Evolutionary conservation across 2,329 filamentous ascomycete species (phyloP).

Genomic region (Phaeosphaeria sp.): DNA sequence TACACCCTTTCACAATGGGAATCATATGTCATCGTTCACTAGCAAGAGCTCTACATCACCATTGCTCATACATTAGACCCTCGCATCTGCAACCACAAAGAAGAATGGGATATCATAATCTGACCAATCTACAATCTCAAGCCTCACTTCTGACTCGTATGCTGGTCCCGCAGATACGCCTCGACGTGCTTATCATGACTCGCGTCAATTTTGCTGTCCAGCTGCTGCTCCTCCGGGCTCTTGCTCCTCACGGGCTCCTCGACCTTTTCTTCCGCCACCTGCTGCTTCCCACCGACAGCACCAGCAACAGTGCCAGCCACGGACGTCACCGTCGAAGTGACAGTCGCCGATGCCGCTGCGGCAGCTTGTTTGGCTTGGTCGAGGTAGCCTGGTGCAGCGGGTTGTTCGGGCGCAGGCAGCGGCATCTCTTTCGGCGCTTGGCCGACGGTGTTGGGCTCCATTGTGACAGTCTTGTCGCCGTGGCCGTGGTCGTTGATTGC

Average conservation of each 20-base stretch:
- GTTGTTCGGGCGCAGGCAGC: constrained; percentile 41
- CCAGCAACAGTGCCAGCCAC: constrained; percentile 42
- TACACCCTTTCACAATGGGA: too few species aligned
- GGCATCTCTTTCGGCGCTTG: constrained; percentile 58
- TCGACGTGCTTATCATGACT: constrained; percentile 39
- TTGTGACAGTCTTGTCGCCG: constrained; percentile 54
- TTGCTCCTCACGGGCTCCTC: constrained; percentile 26
- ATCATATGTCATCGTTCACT: too few species aligned
- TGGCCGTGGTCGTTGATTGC: constrained; percentile 50
- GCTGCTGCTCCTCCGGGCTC: constrained; percentile 37
- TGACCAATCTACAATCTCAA: neutral
- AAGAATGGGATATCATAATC: neutral
- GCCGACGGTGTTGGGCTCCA: constrained; percentile 57
- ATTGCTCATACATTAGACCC: too few species aligned
- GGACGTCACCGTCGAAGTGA: constrained; percentile 36
- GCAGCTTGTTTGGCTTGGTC: constrained; percentile 53
- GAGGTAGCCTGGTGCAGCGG: constrained; percentile 44
- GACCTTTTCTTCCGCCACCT: constrained; percentile 24
- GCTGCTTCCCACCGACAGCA: constrained; percentile 28
- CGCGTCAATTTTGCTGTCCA: constrained; percentile 39
- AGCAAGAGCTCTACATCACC: too few species aligned
- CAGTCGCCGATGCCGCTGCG: constrained; percentile 31
- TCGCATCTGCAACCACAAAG: too few species aligned
- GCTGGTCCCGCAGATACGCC: constrained; percentile 40
- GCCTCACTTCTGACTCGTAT: constrained; percentile 6